Base-by-base conservation (phyloP, 495 filamentous ascomycete genomes). In the Hypoxylon intermedium region DNA sequence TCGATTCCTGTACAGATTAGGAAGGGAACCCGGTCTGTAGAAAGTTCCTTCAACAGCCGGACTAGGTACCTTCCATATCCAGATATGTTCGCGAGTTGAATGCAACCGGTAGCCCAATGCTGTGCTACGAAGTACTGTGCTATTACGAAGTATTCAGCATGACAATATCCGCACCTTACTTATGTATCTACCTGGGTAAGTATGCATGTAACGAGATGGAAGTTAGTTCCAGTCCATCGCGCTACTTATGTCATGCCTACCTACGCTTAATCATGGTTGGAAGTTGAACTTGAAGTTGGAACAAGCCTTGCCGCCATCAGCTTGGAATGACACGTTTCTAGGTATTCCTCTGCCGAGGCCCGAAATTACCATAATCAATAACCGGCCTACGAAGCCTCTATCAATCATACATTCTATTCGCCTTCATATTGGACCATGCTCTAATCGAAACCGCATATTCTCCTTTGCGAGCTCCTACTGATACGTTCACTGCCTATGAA, bases 41-140 rank as follows among this genome's bases (percentile, higher is more conserved):
- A 24, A 34, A 53, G 26, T 19, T 5, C 51, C 51, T 41, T 36
- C 23, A 49, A 18, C 31, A 44, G 19, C 44, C 38, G 38, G 20
- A 12, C 30, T 37, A 55, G 37, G 16, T 56, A 63, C 60, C 60
- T 63, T 58, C 60, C 60, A 48, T 53, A 31, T 63, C 21, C 13
- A 63, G 60, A 38, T 58, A 34, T 43, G 23, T 36, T 45, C 49
- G 36, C 12, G 51, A 63, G 18, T 37, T 53, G 60, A 63, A 63
- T 63, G 53, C 37, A 40, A 24, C 12, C 42, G 20, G 18, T 36
- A 51, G 15, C 16, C 28, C 21, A 23, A 51, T 54, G 24, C 12
- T 15, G 15, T 38, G 15, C 36, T 38, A 42, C 12, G n/a, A n/a
- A n/a, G n/a, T n/a, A n/a, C n/a, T n/a, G n/a, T n/a, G n/a, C n/a